phyloP scores from a whole-genome alignment of 1,139 yeast genomes.

The Pichia kudriavzevii region DNA sequence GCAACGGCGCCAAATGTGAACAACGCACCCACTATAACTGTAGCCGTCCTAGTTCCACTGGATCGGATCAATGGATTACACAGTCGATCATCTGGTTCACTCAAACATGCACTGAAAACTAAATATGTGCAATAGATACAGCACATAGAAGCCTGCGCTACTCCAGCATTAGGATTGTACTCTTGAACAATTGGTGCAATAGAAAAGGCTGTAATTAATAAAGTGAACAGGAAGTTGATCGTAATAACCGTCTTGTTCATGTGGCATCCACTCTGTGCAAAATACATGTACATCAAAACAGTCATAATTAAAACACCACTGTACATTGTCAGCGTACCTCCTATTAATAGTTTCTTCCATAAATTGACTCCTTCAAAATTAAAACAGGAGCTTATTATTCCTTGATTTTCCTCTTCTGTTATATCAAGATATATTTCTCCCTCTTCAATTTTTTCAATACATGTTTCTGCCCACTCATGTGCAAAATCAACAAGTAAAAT shows the following conservation, averaged over 20 bases:
- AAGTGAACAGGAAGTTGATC: slow-evolving; percentile 58
- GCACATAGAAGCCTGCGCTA: slow-evolving; percentile 96
- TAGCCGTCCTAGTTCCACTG: slow-evolving; percentile 81
- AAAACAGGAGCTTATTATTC: slow-evolving; percentile 31
- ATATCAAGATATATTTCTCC: slow-evolving; percentile 48
- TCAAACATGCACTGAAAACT: slow-evolving; percentile 87
- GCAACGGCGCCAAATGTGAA: slow-evolving; percentile 95
- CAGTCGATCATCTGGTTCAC: slow-evolving; percentile 88
- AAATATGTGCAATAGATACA: slow-evolving; percentile 88
- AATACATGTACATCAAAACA: slow-evolving; percentile 71
- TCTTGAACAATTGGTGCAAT: slow-evolving; percentile 84
- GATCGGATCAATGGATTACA: slow-evolving; percentile 92
- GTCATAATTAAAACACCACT: slow-evolving; percentile 65
- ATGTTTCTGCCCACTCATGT: slow-evolving; percentile 97
- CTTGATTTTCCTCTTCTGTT: slow-evolving; percentile 31
- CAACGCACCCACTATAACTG: slow-evolving; percentile 82
- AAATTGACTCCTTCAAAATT: slow-evolving; percentile 31
- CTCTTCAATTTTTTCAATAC: slow-evolving; percentile 86
- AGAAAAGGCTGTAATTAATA: slow-evolving; percentile 62
- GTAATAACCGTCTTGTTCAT: slow-evolving; percentile 88
- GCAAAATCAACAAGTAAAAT: slow-evolving; percentile 92
- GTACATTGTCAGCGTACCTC: slow-evolving; percentile 86
- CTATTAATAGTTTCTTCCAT: slow-evolving; percentile 77
- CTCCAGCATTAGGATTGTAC: slow-evolving; percentile 88
- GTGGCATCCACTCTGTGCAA: slow-evolving; percentile 77